Evolutionary conservation across 169 alveolate species (phyloP), one percentile per base, ranked within the genome.

Genomic region (Perkinsus marinus): DNA sequence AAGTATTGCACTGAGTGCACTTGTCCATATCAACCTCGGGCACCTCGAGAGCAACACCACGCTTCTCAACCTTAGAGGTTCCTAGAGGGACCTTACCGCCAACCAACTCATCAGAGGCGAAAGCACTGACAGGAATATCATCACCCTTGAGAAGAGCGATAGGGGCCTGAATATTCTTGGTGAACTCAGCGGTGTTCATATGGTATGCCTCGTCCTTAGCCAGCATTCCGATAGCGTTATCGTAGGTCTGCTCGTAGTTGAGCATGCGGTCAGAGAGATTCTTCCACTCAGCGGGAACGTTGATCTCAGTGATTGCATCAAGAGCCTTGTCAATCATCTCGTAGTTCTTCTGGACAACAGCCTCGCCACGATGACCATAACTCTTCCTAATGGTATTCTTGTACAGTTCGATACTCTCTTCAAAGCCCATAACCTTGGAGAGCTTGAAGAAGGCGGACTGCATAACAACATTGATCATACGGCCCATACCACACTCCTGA

Each of bases 1-100:
- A 94, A 34, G 92, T 92, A 91, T 94, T 94, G 93, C 96, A 94
- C 90, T 94, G 96, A 90, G 94, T 94, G 92, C 96, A 94, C 91
- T 94, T 94, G 92, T 94, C 94, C 95, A 94, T 93, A 93, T 94
- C 96, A 41, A 94, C 96, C 43, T 92, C 93, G 0, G 96, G 96
- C 43, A 94, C 94, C 22, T 93, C 90, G 39, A 92, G 93, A 13
- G 96, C 96, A 26, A 94, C 93, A 0, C 95, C 95, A 46, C 96
- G 93, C 93, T 94, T 94, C 91, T 94, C 96, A 37, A 41, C 93
- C 69, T 93, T 93, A 5, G 95, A 91, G 41, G 94, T 93, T 22
- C 94, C 93, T 39, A 94, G 93, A 34, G 96, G 96, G 89, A 94
- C 94, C 79, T 90, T 91, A 26, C 96, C 96, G 90, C 90, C 90